phyloP scores from a whole-genome alignment of 495 filamentous ascomycete species.

The Corynascus novoguineensis region DNA sequence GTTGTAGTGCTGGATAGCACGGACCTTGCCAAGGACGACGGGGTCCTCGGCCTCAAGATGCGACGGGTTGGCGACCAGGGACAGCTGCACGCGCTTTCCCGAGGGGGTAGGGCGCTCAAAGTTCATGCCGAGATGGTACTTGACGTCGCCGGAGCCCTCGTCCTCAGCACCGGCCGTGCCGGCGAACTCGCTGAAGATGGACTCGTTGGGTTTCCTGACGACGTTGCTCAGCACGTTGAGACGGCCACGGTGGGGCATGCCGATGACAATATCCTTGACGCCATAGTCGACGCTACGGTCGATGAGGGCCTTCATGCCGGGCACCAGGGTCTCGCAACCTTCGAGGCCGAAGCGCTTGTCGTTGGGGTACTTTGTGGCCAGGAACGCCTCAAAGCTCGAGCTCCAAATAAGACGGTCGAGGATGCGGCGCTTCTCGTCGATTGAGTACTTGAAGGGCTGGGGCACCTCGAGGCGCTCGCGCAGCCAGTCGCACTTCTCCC shows the following conservation, averaged over 20 bases:
- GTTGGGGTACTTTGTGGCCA: constrained; percentile 96
- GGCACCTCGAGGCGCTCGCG: constrained; percentile 91
- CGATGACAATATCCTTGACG: constrained; percentile 97
- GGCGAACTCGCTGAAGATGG: constrained; percentile 97
- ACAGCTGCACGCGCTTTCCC: constrained; percentile 96
- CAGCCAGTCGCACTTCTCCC: constrained; percentile 97
- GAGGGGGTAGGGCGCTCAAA: constrained; percentile 98
- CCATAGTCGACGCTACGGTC: constrained; percentile 97
- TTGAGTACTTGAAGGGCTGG: constrained; percentile 87
- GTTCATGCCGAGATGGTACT: constrained; percentile 99
- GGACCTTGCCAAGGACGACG: constrained; percentile 93
- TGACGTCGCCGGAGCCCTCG: constrained; percentile 97
- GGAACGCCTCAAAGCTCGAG: constrained; percentile 90
- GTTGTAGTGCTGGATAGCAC: constrained; percentile 98
- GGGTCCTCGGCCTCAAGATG: constrained; percentile 98
- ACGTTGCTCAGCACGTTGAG: constrained; percentile 98
- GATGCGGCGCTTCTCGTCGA: constrained; percentile 95
- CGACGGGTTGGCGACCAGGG: constrained; percentile 95
- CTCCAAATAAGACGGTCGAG: constrained; percentile 97
- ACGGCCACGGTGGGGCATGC: constrained; percentile 98
- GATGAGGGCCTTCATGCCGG: constrained; percentile 98
- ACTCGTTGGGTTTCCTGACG: constrained; percentile 97
- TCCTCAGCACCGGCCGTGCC: constrained; percentile 83
- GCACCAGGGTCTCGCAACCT: constrained; percentile 91
- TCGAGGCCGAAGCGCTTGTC: constrained; percentile 99